Conservation (phyloP, 331 rosid genomes). For the Arachis monticola region DNA sequence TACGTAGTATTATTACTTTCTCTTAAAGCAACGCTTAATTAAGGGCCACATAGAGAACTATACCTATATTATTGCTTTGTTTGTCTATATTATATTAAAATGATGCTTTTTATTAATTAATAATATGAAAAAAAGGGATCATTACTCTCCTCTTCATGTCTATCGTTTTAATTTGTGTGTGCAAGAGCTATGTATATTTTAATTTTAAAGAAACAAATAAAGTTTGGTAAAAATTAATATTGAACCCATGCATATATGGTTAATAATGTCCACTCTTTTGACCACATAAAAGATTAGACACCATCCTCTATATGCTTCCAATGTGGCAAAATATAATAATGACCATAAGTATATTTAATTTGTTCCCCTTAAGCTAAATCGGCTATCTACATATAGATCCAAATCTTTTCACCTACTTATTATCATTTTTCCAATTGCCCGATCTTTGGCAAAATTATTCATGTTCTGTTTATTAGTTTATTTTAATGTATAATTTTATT, state of each 20-base stretch:
- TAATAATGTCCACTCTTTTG: conserved; percentile 31
- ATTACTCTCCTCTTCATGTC: conserved; percentile 10
- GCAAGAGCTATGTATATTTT: not conserved
- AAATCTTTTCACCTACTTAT: not conserved
- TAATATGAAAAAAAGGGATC: conserved; percentile 24
- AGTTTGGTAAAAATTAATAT: not conserved
- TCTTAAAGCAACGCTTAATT: conserved; percentile 38
- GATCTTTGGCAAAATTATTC: not conserved
- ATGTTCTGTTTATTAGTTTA: not conserved
- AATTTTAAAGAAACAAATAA: conserved; percentile 10
- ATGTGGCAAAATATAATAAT: conserved; percentile 26
- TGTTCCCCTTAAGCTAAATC: not conserved
- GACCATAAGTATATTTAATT: conserved; percentile 6
- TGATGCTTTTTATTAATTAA: no score
- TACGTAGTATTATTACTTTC: conserved; percentile 46
- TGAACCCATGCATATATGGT: conserved; percentile 7
- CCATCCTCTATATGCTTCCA: conserved; percentile 35
- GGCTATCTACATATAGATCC: not conserved
- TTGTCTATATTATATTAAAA: conserved; percentile 7
- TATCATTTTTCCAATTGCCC: not conserved
- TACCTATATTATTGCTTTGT: conserved; percentile 3
- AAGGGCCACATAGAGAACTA: conserved; percentile 49
- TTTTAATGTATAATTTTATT: not conserved
- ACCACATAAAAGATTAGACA: conserved; percentile 33
- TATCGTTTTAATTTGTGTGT: conserved; percentile 13